A percentile compares a stretch with the other conserved stretches of the same genome.
These are phyloP conservation scores for Amorphotheca resinae DNA, from an alignment of 495 filamentous ascomycete species.

Conservation along the genomic window DNA sequence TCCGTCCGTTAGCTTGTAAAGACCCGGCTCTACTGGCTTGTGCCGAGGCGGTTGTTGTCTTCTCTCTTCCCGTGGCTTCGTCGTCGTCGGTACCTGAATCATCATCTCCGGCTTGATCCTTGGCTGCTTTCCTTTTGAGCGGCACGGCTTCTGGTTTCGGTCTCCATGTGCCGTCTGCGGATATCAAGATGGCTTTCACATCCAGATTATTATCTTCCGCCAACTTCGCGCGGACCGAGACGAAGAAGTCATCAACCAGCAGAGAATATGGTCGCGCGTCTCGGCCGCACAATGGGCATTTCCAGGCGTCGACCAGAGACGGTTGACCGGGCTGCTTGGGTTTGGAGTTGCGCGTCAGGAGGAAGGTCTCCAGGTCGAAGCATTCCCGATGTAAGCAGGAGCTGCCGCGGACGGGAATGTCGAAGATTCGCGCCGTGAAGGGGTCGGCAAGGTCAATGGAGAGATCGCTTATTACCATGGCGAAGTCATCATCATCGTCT, in stretches of 20 bases:
- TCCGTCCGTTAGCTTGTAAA: no score
- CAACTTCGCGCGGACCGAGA: constrained; percentile 40
- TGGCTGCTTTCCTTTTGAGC: constrained; percentile 6
- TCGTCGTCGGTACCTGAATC: constrained; percentile 10
- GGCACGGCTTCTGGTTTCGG: constrained; percentile 19
- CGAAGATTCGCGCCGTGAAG: constrained; percentile 55
- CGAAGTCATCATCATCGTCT: constrained; percentile 45
- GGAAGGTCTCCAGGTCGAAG: constrained; percentile 77
- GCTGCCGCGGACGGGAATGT: constrained; percentile 52
- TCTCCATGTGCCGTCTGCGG: constrained; percentile 46
- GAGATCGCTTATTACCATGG: constrained; percentile 48
- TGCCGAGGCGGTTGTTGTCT: no score
- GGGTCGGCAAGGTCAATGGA: constrained; percentile 67
- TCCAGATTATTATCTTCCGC: constrained; percentile 27
- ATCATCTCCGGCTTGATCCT: constrained; percentile 11
- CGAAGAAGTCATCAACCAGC: constrained; percentile 57
- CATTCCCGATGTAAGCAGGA: constrained; percentile 60
- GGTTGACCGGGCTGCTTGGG: constrained; percentile 34
- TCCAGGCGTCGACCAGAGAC: constrained; percentile 60
- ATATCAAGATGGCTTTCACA: constrained; percentile 46
- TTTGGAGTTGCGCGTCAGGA: constrained; percentile 44
- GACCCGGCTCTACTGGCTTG: no score
- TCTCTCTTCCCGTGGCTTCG: no score
- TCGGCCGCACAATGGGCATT: constrained; percentile 62
- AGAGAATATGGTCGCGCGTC: constrained; percentile 64